phyloP scores from a whole-genome alignment of 2,329 filamentous ascomycete species.

The Epichloe glyceriae region DNA sequence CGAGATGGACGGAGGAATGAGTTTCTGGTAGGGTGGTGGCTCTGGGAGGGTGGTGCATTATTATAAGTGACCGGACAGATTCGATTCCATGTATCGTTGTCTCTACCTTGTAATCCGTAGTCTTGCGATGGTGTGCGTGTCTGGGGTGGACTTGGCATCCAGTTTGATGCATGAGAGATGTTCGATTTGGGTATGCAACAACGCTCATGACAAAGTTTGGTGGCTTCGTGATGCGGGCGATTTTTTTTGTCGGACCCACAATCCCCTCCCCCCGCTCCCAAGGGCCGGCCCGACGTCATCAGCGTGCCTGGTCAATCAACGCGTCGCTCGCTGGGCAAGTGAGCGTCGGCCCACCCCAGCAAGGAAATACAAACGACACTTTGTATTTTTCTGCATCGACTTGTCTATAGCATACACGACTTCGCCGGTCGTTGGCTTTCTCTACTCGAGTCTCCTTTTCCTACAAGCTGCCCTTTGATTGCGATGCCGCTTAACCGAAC shows the following conservation, averaged over 20 bases:
- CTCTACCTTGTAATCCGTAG: no score
- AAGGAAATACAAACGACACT: no score
- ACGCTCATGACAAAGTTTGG: no score
- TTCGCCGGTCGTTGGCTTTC: not conserved
- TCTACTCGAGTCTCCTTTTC: not conserved
- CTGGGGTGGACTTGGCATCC: no score
- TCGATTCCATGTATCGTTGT: not conserved
- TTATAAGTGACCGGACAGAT: not conserved
- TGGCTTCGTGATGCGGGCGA: not conserved
- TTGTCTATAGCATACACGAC: not conserved
- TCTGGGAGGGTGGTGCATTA: not conserved
- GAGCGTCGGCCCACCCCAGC: not conserved
- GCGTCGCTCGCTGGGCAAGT: not conserved
- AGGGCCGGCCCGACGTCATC: not conserved
- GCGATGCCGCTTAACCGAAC: conserved; percentile 5
- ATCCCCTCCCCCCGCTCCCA: not conserved
- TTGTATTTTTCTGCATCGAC: not conserved
- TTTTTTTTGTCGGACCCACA: not conserved
- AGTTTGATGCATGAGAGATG: no score
- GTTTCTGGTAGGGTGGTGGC: no score
- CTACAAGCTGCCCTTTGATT: not conserved
- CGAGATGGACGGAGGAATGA: not conserved
- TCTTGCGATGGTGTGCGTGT: no score
- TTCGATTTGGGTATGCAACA: no score
- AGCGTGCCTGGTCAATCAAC: not conserved